Evolutionary conservation across 2,329 filamentous ascomycete species (phyloP), one percentile per base, ranked within the genome.

Genomic region (Gaeumannomyces tritici): DNA sequence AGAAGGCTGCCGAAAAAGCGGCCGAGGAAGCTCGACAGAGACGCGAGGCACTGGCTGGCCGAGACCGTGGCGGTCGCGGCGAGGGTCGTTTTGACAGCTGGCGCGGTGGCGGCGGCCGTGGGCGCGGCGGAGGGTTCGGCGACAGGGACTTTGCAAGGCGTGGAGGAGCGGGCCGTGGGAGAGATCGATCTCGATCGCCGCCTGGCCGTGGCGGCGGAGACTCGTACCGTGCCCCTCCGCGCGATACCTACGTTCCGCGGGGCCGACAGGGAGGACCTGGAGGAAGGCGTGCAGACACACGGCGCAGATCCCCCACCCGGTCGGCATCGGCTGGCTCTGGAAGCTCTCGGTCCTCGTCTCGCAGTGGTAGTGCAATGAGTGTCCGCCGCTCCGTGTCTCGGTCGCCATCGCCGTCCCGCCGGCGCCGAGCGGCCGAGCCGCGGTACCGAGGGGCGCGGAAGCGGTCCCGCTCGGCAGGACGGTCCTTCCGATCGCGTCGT

Each of bases 1-100:
- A 95, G 68, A 89, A 88, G 73, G 88, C 88, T 56, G 89, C 89
- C 31, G 90, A 95, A 71, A 87, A 90, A 70, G 84, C 86, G 28
- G 60, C 60, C 54, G 58, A 60, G 33, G 58, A 60, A 51, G 42
- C 42, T 31, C 87, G 88, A 62, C 83, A 83, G 62, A 85, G 87
- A 68, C 86, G 88, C 66, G 89, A 93, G 70, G 84, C 88, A 62
- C 83, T 89, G 64, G 83, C 87, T 67, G 81, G 84, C 60, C 86
- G 89, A 63, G 90, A 95, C 58, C 76, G 82, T 66, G 76, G 79
- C 61, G 77, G 59, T 26, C 47, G 82, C 64, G 64, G 67, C 31
- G 66, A 66, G 9, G 67, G 69, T 31, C 70, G 72, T n/a, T 74
- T 79, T 26, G 83, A 85, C 64, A 78, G 77, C 54, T 83, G 83